Conservation (phyloP, 495 filamentous ascomycete species). For the Stereocaulon alpinum region DNA sequence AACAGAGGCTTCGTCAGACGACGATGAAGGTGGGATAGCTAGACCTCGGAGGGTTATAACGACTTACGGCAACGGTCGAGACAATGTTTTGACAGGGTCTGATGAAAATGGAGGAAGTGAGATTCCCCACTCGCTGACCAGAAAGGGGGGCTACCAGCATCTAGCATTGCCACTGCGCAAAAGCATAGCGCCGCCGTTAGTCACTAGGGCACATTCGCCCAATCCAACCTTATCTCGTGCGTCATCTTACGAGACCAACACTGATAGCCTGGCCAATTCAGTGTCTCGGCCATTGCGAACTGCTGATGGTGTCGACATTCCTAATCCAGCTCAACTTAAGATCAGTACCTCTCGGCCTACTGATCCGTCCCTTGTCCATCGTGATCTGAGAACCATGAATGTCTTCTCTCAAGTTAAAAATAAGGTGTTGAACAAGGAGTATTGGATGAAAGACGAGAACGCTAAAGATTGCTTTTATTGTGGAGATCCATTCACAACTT, state of each 20-base stretch:
- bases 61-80: background rate
- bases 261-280: constrained; percentile 17
- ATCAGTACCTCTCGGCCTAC: constrained; percentile 9
- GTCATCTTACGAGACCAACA: constrained; percentile 45
- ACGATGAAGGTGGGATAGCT: background rate
- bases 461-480: constrained; percentile 96
- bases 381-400: constrained; percentile 47
- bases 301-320: too few species aligned
- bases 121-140: constrained; percentile 23
- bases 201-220: constrained; percentile 42
- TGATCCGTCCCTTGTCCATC: constrained; percentile 25
- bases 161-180: constrained; percentile 20
- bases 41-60: background rate
- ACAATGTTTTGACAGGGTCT: background rate
- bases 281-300: background rate
- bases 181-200: constrained; percentile 23
- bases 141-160: constrained; percentile 19
- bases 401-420: constrained; percentile 62
- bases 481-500: constrained; percentile 80
- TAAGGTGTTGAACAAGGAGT: constrained; percentile 81
- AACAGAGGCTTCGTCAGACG: background rate
- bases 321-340: constrained; percentile 4
- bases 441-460: constrained; percentile 99
- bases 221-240: constrained; percentile 44
- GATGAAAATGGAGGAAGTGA: constrained; percentile 25